Base-by-base conservation (phyloP, 2,329 filamentous ascomycete species). In the Paraphoma chrysanthemicola region DNA sequence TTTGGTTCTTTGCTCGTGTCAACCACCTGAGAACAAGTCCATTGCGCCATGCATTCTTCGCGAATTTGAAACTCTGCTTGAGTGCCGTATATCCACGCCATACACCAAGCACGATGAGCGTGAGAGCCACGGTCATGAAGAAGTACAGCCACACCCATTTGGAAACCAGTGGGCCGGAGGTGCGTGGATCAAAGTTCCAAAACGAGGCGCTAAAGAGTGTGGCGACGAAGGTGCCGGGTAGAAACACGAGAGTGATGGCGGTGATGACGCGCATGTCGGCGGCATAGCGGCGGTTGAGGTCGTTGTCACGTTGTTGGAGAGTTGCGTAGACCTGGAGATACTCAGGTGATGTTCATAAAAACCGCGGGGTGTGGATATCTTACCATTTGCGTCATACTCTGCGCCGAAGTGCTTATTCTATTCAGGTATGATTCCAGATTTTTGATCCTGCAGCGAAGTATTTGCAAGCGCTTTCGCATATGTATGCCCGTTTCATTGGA, bases 181-280 rank as follows among this genome's bases (percentile, higher is more conserved):
- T 33, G n/a, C 17, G 31, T 4, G 30, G 30, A 30, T 18, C 18
- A 16, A 42, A 44, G 33, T 23, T 31, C 38, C 23, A 43, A 14
- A 33, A 36, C 3, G 33, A 36, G 3, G 56, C 45, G 30, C 58
- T 59, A 50, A 63, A 64, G 3, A 63, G 33, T 1, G 63, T 65
- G 4, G 65, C 62, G 11, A 63, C 43, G 41, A 68, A 68, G 1
- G 63, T 68, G 2, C 59, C 56, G 1, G 65, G 65, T 2, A 68
- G 47, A 45, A 67, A 68, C 18, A 67, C 41, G 9, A 68, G 51
- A 1, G 65, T 66, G 5, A 68, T 62, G 18, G 53, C 57, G 12
- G 65, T 59, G 17, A 68, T 68, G 50, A 66, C 54, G 4, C 66
- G 62, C 66, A 68, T 68, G 18, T 67, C 64, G 6, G 63, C 56